Evolutionary conservation across 106 monocot genomes (phyloP), one percentile per base, ranked within the genome.

Genomic region (Ottelia alismoides): DNA sequence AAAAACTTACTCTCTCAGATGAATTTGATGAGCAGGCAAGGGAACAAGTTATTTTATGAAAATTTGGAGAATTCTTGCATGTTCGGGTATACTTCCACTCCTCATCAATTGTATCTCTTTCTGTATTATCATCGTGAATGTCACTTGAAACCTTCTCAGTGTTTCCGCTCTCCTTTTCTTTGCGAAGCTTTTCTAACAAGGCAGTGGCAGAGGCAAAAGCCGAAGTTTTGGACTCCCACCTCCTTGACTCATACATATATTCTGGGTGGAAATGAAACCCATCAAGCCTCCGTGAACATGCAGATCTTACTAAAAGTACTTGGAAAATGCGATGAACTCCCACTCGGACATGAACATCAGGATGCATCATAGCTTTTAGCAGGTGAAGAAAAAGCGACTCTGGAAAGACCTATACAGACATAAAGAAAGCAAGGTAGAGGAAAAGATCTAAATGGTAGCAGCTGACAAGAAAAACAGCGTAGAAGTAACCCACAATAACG

Each of bases 141-240:
- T 55, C 71, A 60, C 63, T 74, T 60, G 32, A 32, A 55, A 45
- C 20, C 59, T 77, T 79, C 61, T 76, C 76, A 31, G 53, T 58
- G 68, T 65, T 76, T 30, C 71, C 18, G 55, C 43, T 53, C 60
- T 74, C 83, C 63, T 87, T 85, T 70, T 90, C 98, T 59, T 70
- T 79, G 31, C 79, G 77, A 21, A 98, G 79, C 54, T 86, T 98
- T 59, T 85, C 98, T 64, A 98, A 77, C 51, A 98, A 64, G 58
- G 98, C 85, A 65, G 82, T 70, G 28, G 85, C 85, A 20, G 89
- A 85, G 16, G 78, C 85, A 77, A 96, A 89, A 53, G 74, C 89
- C 29, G 88, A 78, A 53, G 78, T 85, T 79, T 75, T 72, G 28
- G 80, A 78, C 30, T 94, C 75, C 70, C 67, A 67, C 55, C 72